Evolutionary conservation across 2,329 filamentous ascomycete species (phyloP).

Genomic region (Dendrostoma leiphaemia): DNA sequence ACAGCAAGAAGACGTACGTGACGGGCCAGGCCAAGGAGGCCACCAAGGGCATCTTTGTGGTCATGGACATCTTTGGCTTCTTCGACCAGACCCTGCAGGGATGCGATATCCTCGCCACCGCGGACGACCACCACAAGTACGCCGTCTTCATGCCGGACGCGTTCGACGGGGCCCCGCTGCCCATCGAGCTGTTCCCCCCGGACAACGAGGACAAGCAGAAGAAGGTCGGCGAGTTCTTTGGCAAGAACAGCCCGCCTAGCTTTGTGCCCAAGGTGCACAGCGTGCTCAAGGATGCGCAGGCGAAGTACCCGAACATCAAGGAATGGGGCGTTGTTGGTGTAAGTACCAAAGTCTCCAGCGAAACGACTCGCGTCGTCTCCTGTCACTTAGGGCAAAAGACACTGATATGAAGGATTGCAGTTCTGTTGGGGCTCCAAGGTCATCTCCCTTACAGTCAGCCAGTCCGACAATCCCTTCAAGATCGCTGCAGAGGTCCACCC

Average conservation of each 20-base stretch:
- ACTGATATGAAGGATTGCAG: too few relatives aligned
- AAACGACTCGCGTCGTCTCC: too few relatives aligned
- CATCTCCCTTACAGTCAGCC: constrained; percentile 48
- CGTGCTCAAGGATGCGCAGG: constrained; percentile 52
- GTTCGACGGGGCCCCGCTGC: constrained; percentile 71
- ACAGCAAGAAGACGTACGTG: constrained; percentile 47
- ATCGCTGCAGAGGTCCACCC: constrained; percentile 54
- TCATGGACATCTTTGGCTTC: constrained; percentile 70
- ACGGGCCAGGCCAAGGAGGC: constrained; percentile 42
- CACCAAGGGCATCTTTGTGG: constrained; percentile 57
- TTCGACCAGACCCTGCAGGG: constrained; percentile 69
- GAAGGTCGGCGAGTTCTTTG: constrained; percentile 57
- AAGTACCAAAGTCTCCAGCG: too few relatives aligned
- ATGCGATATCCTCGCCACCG: constrained; percentile 61
- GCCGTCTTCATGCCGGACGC: constrained; percentile 90
- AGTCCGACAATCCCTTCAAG: constrained; percentile 53
- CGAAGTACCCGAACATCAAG: constrained; percentile 52
- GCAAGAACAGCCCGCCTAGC: constrained; percentile 45
- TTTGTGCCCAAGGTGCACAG: constrained; percentile 50
- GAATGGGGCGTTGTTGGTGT: constrained; percentile 62
- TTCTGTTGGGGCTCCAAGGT: constrained; percentile 75
- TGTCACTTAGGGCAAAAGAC: too few relatives aligned
- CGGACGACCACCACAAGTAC: constrained; percentile 63
- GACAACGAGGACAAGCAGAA: constrained; percentile 63
- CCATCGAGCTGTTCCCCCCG: constrained; percentile 60